Base-by-base conservation (phyloP, 352 stramenopile species). In the Globisporangium lucens region DNA sequence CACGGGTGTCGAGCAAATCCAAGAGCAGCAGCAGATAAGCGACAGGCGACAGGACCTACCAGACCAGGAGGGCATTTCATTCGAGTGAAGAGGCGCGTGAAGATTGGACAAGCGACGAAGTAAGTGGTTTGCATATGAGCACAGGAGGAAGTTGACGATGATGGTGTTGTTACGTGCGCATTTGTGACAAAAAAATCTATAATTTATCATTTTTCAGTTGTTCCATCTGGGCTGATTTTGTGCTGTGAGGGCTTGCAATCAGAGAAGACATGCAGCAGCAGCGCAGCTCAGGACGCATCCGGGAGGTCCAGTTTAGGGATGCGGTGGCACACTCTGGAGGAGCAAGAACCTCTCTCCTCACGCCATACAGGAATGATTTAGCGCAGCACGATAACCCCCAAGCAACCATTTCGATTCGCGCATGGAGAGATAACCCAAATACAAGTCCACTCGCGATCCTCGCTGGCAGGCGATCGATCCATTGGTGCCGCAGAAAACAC, bases 21-120 rank as follows among this genome's bases (percentile, higher is more conserved):
- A 58, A 58, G 52, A 58, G 52, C 52, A 27, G 27, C 52, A 24
- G 52, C 52, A 36, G 52, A 36, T 58, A 36, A 55, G 9, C 47
- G 17, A n/a, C 43, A 55, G 47, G 47, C 17, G 7, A 51, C 24
- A 10, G 20, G 15, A 43, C 36, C 10, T 43, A 12, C 36, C 36
- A 43, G 36, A 24, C 24, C 24, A 24, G 36, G 10, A 43, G n/a
- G 47, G 4, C 41, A n/a, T 49, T 49, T 49, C 8, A 49, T 49
- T 49, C 15, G 41, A 49, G 41, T 49, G 41, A 49, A 49, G 15
- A 9, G 41, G 22, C 20, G 41, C 0, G 41, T 49, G 41, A 5
- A 49, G 41, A 49, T 49, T 15, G 38, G 38, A 46, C 38, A 46
- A 46, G 38, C 38, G 38, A 46, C 38, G 38, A 46, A 46, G 38